These are phyloP conservation scores for Aspergillus calidoustus DNA, from an alignment of 2,329 filamentous ascomycete genomes.

Conservation along the genomic window DNA sequence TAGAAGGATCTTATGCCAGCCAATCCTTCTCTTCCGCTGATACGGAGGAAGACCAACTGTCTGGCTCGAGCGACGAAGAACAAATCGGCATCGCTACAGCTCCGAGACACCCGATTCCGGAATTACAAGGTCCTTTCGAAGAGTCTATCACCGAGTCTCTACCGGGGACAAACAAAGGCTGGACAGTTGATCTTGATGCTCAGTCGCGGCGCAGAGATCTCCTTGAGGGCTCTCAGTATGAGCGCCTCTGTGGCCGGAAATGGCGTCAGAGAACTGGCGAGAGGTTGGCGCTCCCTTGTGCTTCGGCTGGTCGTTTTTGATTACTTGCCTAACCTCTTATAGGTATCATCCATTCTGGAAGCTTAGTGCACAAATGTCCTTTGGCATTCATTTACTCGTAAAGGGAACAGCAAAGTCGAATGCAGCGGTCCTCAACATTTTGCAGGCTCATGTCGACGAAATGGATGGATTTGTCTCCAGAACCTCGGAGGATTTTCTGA, in stretches of 20 bases:
- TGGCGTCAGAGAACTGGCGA: slow-evolving; percentile 80
- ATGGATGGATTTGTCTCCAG: slow-evolving; percentile 89
- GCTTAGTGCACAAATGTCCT: slow-evolving; percentile 87
- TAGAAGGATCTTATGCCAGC: slow-evolving; percentile 7
- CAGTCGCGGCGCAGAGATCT: slow-evolving; percentile 65
- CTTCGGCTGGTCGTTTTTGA: too few relatives aligned
- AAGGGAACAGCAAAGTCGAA: slow-evolving; percentile 87
- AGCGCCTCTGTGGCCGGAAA: slow-evolving; percentile 70
- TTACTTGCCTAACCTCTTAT: slow-evolving; percentile 20
- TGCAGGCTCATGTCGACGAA: slow-evolving; percentile 92
- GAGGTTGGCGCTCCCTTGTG: slow-evolving; percentile 30
- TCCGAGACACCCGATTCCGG: slow-evolving; percentile 47
- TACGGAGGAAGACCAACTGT: slow-evolving; percentile 6
- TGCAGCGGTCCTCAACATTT: slow-evolving; percentile 81
- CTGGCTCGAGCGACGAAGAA: slow-evolving; percentile 9
- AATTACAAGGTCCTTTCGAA: slow-evolving; percentile 51
- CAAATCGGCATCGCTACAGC: slow-evolving; percentile 20
- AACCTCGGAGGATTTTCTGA: slow-evolving; percentile 80
- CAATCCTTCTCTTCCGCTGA: slow-evolving; percentile 12
- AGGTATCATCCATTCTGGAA: slow-evolving; percentile 87
- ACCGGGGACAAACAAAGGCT: slow-evolving; percentile 27
- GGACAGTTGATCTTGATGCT: slow-evolving; percentile 44
- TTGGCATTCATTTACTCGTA: slow-evolving; percentile 86
- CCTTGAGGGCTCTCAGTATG: slow-evolving; percentile 69
- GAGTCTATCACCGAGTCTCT: slow-evolving; percentile 50